Evolutionary conservation across 495 filamentous ascomycete genomes (phyloP).

Genomic region (Podospora pseudoanserina): DNA sequence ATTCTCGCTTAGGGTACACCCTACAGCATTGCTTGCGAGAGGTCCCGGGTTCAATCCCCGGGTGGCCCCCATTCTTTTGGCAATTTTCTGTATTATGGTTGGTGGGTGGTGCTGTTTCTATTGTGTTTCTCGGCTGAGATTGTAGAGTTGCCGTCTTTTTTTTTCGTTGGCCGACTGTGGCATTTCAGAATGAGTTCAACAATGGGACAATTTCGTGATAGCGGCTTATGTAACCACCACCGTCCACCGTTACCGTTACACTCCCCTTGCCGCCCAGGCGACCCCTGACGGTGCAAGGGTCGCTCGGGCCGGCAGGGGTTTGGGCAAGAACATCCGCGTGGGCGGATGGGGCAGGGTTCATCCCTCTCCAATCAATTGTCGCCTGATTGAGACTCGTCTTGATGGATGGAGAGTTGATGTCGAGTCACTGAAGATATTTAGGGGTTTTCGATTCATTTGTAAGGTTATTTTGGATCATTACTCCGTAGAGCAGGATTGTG

Average conservation of each 20-base stretch:
- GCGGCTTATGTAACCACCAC: background rate
- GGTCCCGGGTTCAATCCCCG: conserved; percentile 6
- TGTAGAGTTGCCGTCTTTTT: background rate
- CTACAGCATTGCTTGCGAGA: conserved; percentile 3
- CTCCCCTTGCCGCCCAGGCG: background rate
- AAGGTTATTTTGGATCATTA: no score
- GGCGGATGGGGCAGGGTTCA: background rate
- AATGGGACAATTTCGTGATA: background rate
- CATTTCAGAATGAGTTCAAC: background rate
- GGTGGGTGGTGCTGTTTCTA: background rate
- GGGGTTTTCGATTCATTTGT: background rate
- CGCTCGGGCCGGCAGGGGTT: background rate
- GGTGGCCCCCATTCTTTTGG: conserved; percentile 4
- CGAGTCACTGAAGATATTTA: background rate
- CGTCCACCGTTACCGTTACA: background rate
- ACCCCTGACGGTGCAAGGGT: background rate
- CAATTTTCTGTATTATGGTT: background rate
- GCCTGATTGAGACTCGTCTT: background rate
- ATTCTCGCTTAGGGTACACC: conserved; percentile 5
- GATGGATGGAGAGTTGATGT: background rate
- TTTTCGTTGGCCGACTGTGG: background rate
- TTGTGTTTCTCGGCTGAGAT: background rate
- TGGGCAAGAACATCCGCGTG: background rate
- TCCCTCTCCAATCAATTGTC: background rate
- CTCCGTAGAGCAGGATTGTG: background rate